Percentiles rank a stretch among this genome's conserved stretches.
These are phyloP conservation scores for Puya raimondii DNA, from an alignment of 176 grass and related monocot genomes.

Conservation along the genomic window DNA sequence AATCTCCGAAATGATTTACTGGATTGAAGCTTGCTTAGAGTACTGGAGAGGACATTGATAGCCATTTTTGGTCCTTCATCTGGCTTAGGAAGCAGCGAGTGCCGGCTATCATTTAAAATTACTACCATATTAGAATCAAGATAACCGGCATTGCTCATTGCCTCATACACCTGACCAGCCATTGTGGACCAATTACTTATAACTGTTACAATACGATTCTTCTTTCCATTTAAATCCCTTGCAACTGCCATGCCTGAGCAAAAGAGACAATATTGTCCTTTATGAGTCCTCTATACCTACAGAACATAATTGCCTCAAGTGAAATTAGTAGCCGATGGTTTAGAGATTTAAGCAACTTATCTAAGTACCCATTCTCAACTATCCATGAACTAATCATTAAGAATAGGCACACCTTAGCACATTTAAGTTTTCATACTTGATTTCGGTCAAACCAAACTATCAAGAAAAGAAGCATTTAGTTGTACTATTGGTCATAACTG, in stretches of 20 bases:
- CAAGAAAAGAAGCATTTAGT: not conserved
- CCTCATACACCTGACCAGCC: constrained; percentile 71
- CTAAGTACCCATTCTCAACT: too few species aligned
- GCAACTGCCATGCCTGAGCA: constrained; percentile 66
- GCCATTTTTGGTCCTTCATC: constrained; percentile 36
- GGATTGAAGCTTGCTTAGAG: constrained; percentile 67
- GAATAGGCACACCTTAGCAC: too few species aligned
- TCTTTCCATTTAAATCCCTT: constrained; percentile 64
- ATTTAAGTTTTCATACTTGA: too few species aligned
- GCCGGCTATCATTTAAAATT: constrained; percentile 60
- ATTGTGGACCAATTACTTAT: constrained; percentile 81
- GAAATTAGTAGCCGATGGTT: too few species aligned
- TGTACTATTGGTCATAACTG: not conserved
- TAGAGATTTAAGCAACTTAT: too few species aligned
- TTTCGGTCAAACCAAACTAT: too few species aligned
- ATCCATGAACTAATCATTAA: too few species aligned
- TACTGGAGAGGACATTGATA: constrained; percentile 58
- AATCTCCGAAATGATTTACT: constrained; percentile 70
- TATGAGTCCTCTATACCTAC: not conserved
- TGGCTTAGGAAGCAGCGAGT: constrained; percentile 47
- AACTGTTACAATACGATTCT: constrained; percentile 53
- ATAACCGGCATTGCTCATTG: constrained; percentile 69
- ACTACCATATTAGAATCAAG: constrained; percentile 82
- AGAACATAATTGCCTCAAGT: too few species aligned
- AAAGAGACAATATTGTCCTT: not conserved